Evolutionary conservation across 805 yeast species (phyloP), one percentile per base, ranked within the genome.

Genomic region (Pichia kluyveri): DNA sequence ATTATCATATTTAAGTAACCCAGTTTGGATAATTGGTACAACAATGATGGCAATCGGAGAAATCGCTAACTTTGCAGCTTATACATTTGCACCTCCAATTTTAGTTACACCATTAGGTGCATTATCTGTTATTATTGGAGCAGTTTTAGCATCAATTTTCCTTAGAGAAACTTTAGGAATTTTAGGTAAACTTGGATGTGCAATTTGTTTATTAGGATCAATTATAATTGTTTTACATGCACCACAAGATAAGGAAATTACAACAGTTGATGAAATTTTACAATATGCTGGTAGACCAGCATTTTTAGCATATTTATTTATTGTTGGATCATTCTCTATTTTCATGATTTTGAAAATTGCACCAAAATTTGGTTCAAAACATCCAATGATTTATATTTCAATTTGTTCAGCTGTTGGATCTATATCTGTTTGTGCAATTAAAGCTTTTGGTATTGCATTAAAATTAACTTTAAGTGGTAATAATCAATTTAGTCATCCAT

Each of bases 11-110:
- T 69, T 88, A 53, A 80, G 76, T 55, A 87, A 85, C 62, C 96
- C 96, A 12, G 77, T 86, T 38, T 88, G 96, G 96, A 86, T 95
- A 86, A 86, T 91, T 0, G 96, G 96, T 12, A 89, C 89, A 75
- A 59, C 80, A 31, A 80, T 95, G 43, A 82, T 88, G 96, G 95
- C 93, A 3, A 67, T 88, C 23, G 96, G 96, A 7, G 96, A 88
- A 61, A 68, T 88, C 39, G 96, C 96, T 49, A 88, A 88, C 62
- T 88, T 88, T 62, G 96, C 96, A 4, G 96, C 96, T 0, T 88
- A 88, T 62, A 88, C 96, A 1, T 88, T 88, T 73, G 96, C 96
- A 0, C 96, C 96, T 4, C 95, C 96, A 1, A 85, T 89, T 54
- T 67, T 88, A 56, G 96, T 88, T 40, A 88, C 96, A 5, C 96